phyloP scores from a whole-genome alignment of 306 rosid species.

The Carpinus fangiana region DNA sequence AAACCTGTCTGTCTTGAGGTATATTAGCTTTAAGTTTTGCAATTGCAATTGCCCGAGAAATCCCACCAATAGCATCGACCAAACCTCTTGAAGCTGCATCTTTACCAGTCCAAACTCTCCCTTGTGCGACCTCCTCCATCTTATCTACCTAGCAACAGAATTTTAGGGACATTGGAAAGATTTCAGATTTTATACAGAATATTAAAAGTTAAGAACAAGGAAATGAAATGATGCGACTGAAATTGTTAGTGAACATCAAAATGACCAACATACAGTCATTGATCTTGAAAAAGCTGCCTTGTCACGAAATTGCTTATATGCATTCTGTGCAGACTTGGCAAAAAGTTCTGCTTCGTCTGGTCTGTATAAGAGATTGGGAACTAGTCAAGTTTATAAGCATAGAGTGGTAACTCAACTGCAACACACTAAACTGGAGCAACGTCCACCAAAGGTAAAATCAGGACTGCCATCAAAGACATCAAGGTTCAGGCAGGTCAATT shows the following conservation, averaged over 20 bases:
- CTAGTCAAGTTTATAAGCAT: not conserved
- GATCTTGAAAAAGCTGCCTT: conserved; percentile 90
- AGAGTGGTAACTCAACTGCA: not conserved
- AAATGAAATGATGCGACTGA: not conserved
- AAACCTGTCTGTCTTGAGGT: conserved; percentile 78
- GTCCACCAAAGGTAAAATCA: not conserved
- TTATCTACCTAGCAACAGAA: conserved; percentile 64
- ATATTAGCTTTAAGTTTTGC: conserved; percentile 91
- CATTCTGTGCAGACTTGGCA: conserved; percentile 68
- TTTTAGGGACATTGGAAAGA: not conserved
- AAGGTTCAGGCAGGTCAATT: not conserved
- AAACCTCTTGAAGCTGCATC: conserved; percentile 82
- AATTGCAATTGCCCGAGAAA: conserved; percentile 86
- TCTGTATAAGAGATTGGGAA: conserved; percentile 39
- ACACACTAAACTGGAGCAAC: not conserved
- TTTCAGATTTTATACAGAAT: not conserved
- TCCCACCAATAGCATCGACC: conserved; percentile 90
- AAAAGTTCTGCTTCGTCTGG: conserved; percentile 92
- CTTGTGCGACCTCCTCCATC: conserved; percentile 96
- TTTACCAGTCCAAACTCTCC: conserved; percentile 89
- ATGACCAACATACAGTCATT: conserved; percentile 61
- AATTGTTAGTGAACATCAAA: conserved; percentile 3
- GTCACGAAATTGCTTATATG: conserved; percentile 82
- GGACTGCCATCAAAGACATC: not conserved
- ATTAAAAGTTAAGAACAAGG: conserved; percentile 9